Evolutionary conservation across 106 monocot species (phyloP), one percentile per base, ranked within the genome.

Genomic region (Acanthochlamys bracteata): DNA sequence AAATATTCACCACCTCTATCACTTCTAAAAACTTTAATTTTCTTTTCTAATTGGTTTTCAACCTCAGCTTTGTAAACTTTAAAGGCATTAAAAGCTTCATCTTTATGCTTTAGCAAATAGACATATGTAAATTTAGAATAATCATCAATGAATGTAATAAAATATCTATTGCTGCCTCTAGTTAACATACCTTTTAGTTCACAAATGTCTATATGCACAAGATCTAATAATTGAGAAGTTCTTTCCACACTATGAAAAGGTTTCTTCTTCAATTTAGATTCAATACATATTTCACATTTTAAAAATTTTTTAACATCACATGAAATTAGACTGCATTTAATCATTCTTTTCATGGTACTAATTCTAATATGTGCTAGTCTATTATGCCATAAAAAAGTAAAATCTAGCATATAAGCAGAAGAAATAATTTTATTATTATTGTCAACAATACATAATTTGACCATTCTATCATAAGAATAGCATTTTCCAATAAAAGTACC

Each of bases 71-170:
- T 19, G 11, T 33, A 66, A 7, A 39, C 33, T n/a, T 54, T 25
- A 9, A 66, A n/a, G 10, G 11, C 19, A 54, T 54, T 11, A 0
- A 66, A 13, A 17, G n/a, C 27, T 11, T 66, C 16, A 53, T 51
- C 27, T 20, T 66, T 66, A 33, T 66, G 27, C 49, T 66, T 13
- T 15, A 66, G 11, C 27, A 66, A 20, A 39, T 53, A 66, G 8
- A 66, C 0, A 54, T 53, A 66, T 51, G 16, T 0, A 54, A 53
- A 66, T 25, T 12, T 11, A 25, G 65, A 65, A 25, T 25, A 49
- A 11, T 65, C 65, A 66, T 66, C 66, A 27, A 53, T 66, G 53
- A 66, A 66, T 3, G 33, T 66, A 19, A 53, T 66, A 39, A 66
- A 66, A 39, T 66, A 53, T 39, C 39, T 53, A 24, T 54, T n/a